These are phyloP conservation scores for Mortierella sp. DNA, from an alignment of 371 early-diverging fungal genomes.

Conservation along the genomic window DNA sequence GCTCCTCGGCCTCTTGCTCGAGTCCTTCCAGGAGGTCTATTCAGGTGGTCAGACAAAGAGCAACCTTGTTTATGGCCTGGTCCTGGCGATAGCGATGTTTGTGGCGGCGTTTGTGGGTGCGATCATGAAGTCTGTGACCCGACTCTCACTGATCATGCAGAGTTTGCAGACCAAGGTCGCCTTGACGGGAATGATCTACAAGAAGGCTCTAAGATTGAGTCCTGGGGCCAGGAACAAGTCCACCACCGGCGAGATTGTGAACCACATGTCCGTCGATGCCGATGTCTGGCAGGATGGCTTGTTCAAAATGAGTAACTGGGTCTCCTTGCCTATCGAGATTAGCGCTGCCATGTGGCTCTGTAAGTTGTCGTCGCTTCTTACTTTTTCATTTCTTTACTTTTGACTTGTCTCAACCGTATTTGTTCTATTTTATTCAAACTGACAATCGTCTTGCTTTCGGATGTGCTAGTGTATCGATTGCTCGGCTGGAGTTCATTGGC, in stretches of 20 bases:
- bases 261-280: slow-evolving; percentile 75
- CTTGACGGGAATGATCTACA: slow-evolving; percentile 87
- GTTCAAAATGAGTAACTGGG: slow-evolving; percentile 26
- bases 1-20: slow-evolving; percentile 28
- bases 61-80: slow-evolving; percentile 13
- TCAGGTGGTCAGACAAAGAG: neutral
- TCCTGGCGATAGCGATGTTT: slow-evolving; percentile 25
- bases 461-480: slow-evolving; percentile 66
- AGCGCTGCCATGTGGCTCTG: slow-evolving; percentile 23
- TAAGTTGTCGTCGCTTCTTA: neutral
- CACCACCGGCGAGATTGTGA: slow-evolving; percentile 85
- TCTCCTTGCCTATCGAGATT: slow-evolving; percentile 37
- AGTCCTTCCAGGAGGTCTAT: slow-evolving; percentile 17
- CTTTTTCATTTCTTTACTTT: too few relatives aligned
- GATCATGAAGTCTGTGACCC: slow-evolving; percentile 28
- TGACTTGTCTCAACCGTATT: neutral
- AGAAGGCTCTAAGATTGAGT: slow-evolving; percentile 85
- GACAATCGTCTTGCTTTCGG: too few relatives aligned
- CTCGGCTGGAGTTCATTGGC: slow-evolving; percentile 75
- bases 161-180: slow-evolving; percentile 72
- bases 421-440: neutral
- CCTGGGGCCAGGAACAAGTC: slow-evolving; percentile 82
- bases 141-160: slow-evolving; percentile 3
- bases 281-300: slow-evolving; percentile 35
- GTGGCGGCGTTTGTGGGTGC: slow-evolving; percentile 14